Evolutionary conservation across 2,329 filamentous ascomycete species (phyloP), one percentile per base, ranked within the genome.

Genomic region (Thielaviopsis ethacetica): DNA sequence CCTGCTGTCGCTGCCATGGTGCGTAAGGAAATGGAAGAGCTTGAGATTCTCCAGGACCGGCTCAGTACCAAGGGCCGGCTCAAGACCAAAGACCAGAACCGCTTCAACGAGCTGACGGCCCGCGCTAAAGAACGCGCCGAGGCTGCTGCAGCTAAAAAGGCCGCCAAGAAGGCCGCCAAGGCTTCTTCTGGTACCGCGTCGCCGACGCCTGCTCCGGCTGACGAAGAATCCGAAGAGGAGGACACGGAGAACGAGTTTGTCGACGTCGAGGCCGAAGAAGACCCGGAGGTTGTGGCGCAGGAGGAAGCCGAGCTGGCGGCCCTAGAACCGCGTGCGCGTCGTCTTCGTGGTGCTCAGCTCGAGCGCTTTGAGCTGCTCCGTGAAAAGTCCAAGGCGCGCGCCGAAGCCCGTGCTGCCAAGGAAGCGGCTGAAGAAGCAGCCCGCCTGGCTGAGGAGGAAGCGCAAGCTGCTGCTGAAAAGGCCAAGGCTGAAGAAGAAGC

Each of bases 111-210:
- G 3, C 51, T 62, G 9, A 41, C 50, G n/a, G 57, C 49, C n/a
- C 54, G 51, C 10, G 57, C 53, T 5, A 26, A 49, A 15, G 51
- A 57, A 34, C 57, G 57, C 30, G 51, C 34, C 2, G 57, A 62
- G 27, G 54, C 51, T 17, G 53, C 53, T 47, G 38, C 53, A 9
- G 71, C 68, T 53, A 68, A 67, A 10, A 66, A 67, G 34, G 71
- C 66, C n/a, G 68, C 64, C 9, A 70, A 70, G 41, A 71, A 70
- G n/a, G 71, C 70, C 17, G 64, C 65, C n/a, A 66, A 69, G 64
- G 65, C 69, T 63, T 61, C 69, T 62, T 66, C 63, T 55, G 64
- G 63, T 22, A 65, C 64, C 30, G 66, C 53, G 3, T 5, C 59
- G 9, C 57, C 62, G 12, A 59, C 52, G 6, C 41, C 21, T 10